Base-by-base conservation (phyloP, 805 yeast species). In the Brettanomyces naardenensis region DNA sequence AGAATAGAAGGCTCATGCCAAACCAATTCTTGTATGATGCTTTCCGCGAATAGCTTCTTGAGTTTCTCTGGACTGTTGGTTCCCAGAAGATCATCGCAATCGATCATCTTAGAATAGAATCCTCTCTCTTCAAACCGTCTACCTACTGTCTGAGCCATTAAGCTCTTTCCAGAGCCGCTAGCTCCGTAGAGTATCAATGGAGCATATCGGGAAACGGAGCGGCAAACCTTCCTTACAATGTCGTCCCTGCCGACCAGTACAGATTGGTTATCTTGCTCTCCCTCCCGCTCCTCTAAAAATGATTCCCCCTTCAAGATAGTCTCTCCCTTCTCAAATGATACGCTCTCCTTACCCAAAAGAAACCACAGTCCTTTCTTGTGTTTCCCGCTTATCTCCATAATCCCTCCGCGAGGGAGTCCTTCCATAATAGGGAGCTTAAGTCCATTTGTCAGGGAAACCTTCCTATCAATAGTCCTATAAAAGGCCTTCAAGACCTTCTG, bases 1-100 rank as follows among this genome's bases (percentile, higher is more conserved):
- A 90, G 52, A 2, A 87, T 60, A 1, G 89, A 66, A 0, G 97
- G 96, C 13, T 82, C 68, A 52, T 78, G 73, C 95, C 95, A 87
- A 15, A 48, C 41, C 4, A 56, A 37, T 22, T 61, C 56, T n/a
- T 44, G 39, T 74, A 72, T 39, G 75, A 75, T 40, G 59, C 10
- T 35, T 35, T 19, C 36, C 33, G 19, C 37, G 41, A 13, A 25
- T 35, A 10, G 36, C 19, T 27, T 41, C 33, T 17, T 40, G 30
- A 5, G 23, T 5, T 22, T 18, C 22, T 37, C 40, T 11, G 19
- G 30, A 15, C 29, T 22, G 11, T 11, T 15, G 65, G 62, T 42
- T 65, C 73, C 45, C 71, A 68, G 55, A 19, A 66, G 69, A 45
- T 81, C 88, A 44, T 73, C 78, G 46, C 79, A 65, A 9, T 66